phyloP scores from a whole-genome alignment of 2,329 filamentous ascomycete species.

The Cryphonectria nitschkei region DNA sequence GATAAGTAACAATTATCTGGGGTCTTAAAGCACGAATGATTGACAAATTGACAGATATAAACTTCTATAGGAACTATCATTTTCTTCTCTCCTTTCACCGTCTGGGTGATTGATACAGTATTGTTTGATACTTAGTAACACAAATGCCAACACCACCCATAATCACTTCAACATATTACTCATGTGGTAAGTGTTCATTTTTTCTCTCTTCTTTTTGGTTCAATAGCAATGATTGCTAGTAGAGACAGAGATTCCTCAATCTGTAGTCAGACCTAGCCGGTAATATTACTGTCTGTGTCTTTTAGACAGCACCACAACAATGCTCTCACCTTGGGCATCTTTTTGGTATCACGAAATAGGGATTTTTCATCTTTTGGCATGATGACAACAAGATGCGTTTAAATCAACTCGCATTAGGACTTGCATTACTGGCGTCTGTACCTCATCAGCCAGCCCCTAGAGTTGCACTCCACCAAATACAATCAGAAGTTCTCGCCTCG shows the following conservation, averaged over 20 bases:
- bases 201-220: no score
- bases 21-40: neutral
- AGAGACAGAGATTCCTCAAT: neutral
- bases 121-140: neutral
- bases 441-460: neutral
- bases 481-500: neutral
- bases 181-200: neutral
- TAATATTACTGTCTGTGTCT: neutral
- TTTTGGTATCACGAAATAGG: neutral
- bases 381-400: neutral
- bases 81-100: no score
- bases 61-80: neutral
- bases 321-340: no score
- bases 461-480: conserved; percentile 1
- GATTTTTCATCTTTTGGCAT: neutral
- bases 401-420: neutral
- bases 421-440: neutral
- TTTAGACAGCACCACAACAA: neutral
- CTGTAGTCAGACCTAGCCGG: neutral
- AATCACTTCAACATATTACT: neutral
- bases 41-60: neutral
- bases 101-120: no score
- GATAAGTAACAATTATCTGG: neutral
- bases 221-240: neutral
- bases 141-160: neutral